Conservation (phyloP, 2,329 filamentous ascomycete species). For the Paraphaeosphaeria minitans region DNA sequence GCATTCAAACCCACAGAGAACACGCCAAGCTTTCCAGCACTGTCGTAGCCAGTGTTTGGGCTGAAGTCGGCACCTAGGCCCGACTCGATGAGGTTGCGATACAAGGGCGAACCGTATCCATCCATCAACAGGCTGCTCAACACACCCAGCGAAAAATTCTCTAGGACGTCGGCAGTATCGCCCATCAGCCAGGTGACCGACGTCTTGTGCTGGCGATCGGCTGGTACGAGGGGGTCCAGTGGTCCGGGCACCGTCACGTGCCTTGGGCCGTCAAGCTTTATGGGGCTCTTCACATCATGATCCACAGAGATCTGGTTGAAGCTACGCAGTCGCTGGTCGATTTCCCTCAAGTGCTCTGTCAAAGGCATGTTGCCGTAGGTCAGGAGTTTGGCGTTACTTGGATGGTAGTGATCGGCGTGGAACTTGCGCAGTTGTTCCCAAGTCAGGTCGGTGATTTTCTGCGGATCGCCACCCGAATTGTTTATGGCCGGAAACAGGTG, state of each 20-base stretch:
- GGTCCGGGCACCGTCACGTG: slow-evolving; percentile 78
- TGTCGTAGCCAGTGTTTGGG: slow-evolving; percentile 91
- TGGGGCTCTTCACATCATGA: slow-evolving; percentile 74
- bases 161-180: slow-evolving; percentile 78
- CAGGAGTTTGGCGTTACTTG: slow-evolving; percentile 93
- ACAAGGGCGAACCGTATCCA: slow-evolving; percentile 93
- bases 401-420: slow-evolving; percentile 92
- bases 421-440: slow-evolving; percentile 88
- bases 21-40: slow-evolving; percentile 74
- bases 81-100: slow-evolving; percentile 84
- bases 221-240: slow-evolving; percentile 81
- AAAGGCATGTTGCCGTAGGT: slow-evolving; percentile 95
- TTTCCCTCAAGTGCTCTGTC: slow-evolving; percentile 76
- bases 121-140: slow-evolving; percentile 85
- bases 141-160: slow-evolving; percentile 85
- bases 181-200: slow-evolving; percentile 92
- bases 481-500: slow-evolving; percentile 93
- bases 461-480: slow-evolving; percentile 95
- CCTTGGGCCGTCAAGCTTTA: slow-evolving; percentile 71
- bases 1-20: slow-evolving; percentile 92
- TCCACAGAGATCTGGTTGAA: slow-evolving; percentile 76
- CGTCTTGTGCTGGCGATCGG: slow-evolving; percentile 89
- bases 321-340: slow-evolving; percentile 72
- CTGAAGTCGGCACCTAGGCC: slow-evolving; percentile 93
- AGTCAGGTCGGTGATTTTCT: slow-evolving; percentile 94